These are phyloP conservation scores for Lomentospora prolificans DNA, from an alignment of 2,329 filamentous ascomycete species.

Conservation along the genomic window DNA sequence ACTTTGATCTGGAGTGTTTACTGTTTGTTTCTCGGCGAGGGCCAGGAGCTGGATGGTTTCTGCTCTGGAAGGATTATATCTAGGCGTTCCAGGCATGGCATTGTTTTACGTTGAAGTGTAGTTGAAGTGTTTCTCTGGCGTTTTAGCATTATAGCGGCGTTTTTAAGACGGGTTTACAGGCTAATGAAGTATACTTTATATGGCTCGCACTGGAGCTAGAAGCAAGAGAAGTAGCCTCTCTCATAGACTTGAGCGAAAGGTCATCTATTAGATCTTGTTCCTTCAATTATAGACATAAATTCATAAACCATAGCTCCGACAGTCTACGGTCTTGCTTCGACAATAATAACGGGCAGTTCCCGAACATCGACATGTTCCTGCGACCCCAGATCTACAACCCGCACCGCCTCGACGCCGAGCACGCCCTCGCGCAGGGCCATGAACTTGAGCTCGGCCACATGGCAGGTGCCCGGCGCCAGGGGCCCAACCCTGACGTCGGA, in stretches of 20 bases:
- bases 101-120: background rate
- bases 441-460: constrained; percentile 64
- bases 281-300: background rate
- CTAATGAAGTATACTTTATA: background rate
- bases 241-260: background rate
- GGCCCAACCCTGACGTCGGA: constrained; percentile 67
- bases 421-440: constrained; percentile 58
- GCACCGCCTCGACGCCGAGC: constrained; percentile 59
- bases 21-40: constrained; percentile 9
- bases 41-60: too few species aligned
- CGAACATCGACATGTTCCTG: constrained; percentile 70
- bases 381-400: constrained; percentile 62
- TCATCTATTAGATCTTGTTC: background rate
- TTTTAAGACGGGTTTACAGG: background rate
- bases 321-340: constrained; percentile 22
- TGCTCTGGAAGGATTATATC: too few species aligned
- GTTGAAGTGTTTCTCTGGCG: background rate
- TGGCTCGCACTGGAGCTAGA: background rate
- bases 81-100: too few species aligned
- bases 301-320: background rate
- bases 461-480: constrained; percentile 61
- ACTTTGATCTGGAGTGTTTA: background rate
- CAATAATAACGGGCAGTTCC: constrained; percentile 61
- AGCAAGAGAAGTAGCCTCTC: too few species aligned
- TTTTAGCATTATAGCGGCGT: constrained; percentile 5